Evolutionary conservation across 257 asterid genomes (phyloP).

Genomic region (Plantago major): DNA sequence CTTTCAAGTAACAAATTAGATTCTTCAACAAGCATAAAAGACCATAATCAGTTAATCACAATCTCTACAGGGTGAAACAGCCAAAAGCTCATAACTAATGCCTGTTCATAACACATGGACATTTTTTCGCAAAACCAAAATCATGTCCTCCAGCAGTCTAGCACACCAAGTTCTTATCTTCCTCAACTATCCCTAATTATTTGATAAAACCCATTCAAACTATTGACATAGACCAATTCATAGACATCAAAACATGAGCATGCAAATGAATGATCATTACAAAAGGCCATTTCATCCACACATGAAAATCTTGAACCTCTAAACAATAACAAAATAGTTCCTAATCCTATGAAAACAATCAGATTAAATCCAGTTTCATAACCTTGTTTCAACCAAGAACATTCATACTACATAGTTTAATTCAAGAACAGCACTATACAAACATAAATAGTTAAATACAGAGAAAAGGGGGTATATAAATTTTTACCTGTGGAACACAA

Average conservation of each 20-base stretch:
- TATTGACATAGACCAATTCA: background rate
- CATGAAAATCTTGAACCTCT: constrained; percentile 4
- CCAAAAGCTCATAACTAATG: background rate
- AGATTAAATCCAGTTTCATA: background rate
- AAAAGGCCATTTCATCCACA: background rate
- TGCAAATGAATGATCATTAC: background rate
- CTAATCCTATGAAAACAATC: too few species aligned
- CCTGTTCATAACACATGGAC: background rate
- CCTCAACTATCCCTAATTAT: too few species aligned
- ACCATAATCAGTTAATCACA: too few species aligned
- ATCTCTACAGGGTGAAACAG: too few species aligned
- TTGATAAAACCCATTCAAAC: background rate
- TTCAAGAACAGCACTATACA: constrained; percentile 1
- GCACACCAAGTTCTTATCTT: too few species aligned
- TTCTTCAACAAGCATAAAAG: too few species aligned
- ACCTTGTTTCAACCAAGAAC: constrained; percentile 8
- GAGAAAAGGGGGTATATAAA: background rate
- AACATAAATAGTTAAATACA: constrained; percentile 1
- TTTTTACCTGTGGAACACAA: constrained; percentile 22
- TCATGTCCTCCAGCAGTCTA: too few species aligned
- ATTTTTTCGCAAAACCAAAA: background rate
- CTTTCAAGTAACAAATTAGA: background rate
- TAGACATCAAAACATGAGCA: background rate
- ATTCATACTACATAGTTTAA: background rate
- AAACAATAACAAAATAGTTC: constrained; percentile 12